Conservation (phyloP, 805 yeast genomes). For the Kazachstania martiniae region DNA sequence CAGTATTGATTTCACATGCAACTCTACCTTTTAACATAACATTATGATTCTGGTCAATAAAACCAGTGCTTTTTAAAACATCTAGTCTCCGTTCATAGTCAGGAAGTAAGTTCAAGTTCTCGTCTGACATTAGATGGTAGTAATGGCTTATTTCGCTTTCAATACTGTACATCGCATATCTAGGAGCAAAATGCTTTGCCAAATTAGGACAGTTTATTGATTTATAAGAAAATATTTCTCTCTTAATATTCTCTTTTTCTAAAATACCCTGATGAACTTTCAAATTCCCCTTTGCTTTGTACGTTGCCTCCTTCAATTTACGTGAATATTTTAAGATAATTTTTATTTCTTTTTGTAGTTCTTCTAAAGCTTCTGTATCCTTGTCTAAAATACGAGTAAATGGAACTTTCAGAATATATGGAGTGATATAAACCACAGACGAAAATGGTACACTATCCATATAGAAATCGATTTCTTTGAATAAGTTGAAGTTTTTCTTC, state of each 20-base stretch:
- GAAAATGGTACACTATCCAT: conserved; percentile 21
- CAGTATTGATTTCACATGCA: conserved; percentile 85
- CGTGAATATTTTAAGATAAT: conserved; percentile 14
- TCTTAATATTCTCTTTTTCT: conserved; percentile 20
- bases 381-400: conserved; percentile 21
- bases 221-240: conserved; percentile 11
- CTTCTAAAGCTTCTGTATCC: conserved; percentile 17
- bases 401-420: conserved; percentile 16
- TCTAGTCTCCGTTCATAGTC: conserved; percentile 84
- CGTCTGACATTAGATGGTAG: conserved; percentile 63
- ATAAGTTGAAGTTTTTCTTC: conserved; percentile 16
- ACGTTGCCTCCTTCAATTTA: conserved; percentile 17
- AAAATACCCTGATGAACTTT: conserved; percentile 22
- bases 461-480: conserved; percentile 20
- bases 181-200: conserved; percentile 32
- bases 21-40: conserved; percentile 77
- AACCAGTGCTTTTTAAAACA: conserved; percentile 69
- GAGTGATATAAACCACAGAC: conserved; percentile 24
- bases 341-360: conserved; percentile 15
- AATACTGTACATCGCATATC: conserved; percentile 37
- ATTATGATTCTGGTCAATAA: conserved; percentile 65
- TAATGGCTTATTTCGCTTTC: conserved; percentile 42
- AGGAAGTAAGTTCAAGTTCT: conserved; percentile 80
- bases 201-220: conserved; percentile 34
- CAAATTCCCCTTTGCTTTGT: conserved; percentile 22